These are phyloP conservation scores for Xylaria cubensis DNA, from an alignment of 495 filamentous ascomycete genomes.

Conservation along the genomic window DNA sequence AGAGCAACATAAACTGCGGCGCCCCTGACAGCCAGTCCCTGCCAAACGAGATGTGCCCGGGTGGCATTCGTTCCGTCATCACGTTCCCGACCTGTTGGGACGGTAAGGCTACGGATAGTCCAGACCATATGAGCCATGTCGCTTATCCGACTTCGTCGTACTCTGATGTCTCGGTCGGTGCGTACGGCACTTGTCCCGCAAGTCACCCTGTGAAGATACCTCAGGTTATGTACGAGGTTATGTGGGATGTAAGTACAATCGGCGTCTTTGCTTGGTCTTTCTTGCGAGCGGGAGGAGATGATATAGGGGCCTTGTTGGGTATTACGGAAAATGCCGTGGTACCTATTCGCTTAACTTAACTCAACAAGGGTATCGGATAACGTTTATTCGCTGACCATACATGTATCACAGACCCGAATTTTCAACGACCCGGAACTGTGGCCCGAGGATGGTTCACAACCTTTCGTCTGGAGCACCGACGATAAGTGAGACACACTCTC, in stretches of 20 bases:
- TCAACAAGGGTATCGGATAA: background rate
- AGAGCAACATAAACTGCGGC: conserved; percentile 41
- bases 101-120: conserved; percentile 66
- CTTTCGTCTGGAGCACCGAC: conserved; percentile 41
- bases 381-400: background rate
- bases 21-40: conserved; percentile 39
- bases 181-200: conserved; percentile 65
- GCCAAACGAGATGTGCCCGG: conserved; percentile 32
- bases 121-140: conserved; percentile 65
- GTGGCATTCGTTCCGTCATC: conserved; percentile 48
- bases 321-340: background rate
- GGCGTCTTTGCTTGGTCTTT: background rate
- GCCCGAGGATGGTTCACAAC: conserved; percentile 46
- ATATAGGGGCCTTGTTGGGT: background rate
- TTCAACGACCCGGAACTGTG: conserved; percentile 47
- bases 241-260: conserved; percentile 44
- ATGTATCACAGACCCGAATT: conserved; percentile 35
- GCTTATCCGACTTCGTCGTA: conserved; percentile 38
- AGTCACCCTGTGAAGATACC: conserved; percentile 58
- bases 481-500: conserved; percentile 42
- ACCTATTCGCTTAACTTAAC: background rate
- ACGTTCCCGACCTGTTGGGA: conserved; percentile 65
- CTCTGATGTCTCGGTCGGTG: conserved; percentile 22
- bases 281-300: background rate
- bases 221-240: conserved; percentile 44